A percentile compares a stretch with the other conserved stretches of the same genome.
Evolutionary conservation across 441 rosid species (phyloP).

Genomic region (Arabidopsis hybrid): DNA sequence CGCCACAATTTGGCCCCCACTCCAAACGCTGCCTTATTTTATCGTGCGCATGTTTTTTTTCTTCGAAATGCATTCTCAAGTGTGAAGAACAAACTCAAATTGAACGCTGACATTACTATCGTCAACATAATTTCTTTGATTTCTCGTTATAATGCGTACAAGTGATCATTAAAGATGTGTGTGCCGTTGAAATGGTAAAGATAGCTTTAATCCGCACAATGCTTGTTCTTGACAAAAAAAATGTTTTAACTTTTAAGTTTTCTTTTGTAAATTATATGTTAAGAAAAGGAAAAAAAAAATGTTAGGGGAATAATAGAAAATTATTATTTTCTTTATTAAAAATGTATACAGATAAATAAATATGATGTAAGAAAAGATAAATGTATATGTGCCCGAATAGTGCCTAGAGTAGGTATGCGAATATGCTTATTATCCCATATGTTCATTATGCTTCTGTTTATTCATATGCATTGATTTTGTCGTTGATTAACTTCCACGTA

Average conservation of each 20-base stretch:
- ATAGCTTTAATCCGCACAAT: background rate
- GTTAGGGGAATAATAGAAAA: no score
- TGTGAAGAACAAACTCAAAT: background rate
- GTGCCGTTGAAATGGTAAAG: background rate
- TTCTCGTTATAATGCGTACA: conserved; percentile 7
- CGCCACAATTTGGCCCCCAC: conserved; percentile 24
- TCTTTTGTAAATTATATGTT: background rate
- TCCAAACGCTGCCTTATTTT: conserved; percentile 21
- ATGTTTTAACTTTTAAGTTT: background rate
- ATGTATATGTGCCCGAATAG: background rate
- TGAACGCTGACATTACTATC: conserved; percentile 12
- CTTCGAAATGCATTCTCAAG: conserved; percentile 1
- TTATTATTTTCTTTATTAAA: background rate
- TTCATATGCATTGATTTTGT: background rate
- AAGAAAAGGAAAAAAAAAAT: background rate
- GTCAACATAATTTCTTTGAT: background rate
- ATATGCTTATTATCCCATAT: conserved; percentile 4
- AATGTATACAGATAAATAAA: no score
- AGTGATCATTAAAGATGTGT: background rate
- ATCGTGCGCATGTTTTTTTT: conserved; percentile 11
- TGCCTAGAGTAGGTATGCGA: background rate
- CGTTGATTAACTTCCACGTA: conserved; percentile 8
- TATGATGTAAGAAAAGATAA: no score
- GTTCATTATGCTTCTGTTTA: background rate
- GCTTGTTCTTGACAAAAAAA: background rate